Percentiles rank a stretch among this genome's conserved stretches.
phyloP scores from a whole-genome alignment of 83 land plant genomes.

The Thuja plicata region DNA sequence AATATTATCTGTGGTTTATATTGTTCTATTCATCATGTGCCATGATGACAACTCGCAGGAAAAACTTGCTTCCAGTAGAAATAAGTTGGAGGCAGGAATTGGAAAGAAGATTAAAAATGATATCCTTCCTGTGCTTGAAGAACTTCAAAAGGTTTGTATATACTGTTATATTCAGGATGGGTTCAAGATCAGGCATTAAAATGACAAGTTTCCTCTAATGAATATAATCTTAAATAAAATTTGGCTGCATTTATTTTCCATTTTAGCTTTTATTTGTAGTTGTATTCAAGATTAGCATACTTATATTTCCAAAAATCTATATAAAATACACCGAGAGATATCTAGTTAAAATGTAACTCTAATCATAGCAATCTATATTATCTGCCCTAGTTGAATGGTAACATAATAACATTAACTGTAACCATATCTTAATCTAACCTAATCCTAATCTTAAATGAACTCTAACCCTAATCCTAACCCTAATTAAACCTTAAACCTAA shows the following conservation, averaged over 20 bases:
- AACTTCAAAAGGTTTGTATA: constrained; percentile 48
- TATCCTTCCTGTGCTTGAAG: constrained; percentile 60
- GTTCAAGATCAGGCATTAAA: background rate
- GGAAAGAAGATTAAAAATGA: constrained; percentile 41
- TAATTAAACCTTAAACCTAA: too few relatives aligned
- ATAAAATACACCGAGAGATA: too few relatives aligned
- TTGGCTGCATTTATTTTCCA: background rate
- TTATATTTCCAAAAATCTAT: too few relatives aligned
- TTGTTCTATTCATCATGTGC: background rate
- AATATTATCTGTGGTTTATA: background rate
- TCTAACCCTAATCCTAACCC: too few relatives aligned
- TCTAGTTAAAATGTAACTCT: too few relatives aligned
- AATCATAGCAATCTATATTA: too few relatives aligned
- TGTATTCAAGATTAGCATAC: background rate
- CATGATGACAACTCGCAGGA: constrained; percentile 36
- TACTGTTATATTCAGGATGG: background rate
- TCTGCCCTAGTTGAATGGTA: too few relatives aligned
- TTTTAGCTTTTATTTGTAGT: background rate
- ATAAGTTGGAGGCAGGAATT: constrained; percentile 35
- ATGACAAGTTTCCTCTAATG: background rate
- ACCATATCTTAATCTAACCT: too few relatives aligned
- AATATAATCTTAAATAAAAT: background rate
- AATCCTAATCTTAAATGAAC: too few relatives aligned
- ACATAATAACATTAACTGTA: too few relatives aligned
- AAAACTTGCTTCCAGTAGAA: constrained; percentile 49